phyloP scores from a whole-genome alignment of 2,329 filamentous ascomycete genomes.

The Pseudogymnoascus pannorum region DNA sequence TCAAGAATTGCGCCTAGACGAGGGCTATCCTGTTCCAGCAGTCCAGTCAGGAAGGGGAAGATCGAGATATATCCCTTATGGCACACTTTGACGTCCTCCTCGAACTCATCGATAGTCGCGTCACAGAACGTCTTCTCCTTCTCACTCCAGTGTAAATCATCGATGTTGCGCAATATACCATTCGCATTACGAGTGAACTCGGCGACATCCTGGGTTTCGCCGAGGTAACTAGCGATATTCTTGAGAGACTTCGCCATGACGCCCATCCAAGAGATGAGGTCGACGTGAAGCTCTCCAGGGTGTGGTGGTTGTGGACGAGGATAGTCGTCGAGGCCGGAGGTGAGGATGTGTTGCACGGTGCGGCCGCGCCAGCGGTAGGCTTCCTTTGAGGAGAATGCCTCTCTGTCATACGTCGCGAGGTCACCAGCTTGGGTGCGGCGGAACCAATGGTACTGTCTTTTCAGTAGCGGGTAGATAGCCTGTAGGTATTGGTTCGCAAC shows the following conservation, averaged over 20 bases:
- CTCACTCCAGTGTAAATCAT: constrained; percentile 88
- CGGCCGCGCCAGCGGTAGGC: constrained; percentile 93
- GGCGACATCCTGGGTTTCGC: constrained; percentile 65
- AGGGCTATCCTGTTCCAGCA: constrained; percentile 66
- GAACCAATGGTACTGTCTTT: constrained; percentile 92
- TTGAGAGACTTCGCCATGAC: constrained; percentile 84
- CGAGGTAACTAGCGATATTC: constrained; percentile 71
- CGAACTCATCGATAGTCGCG: constrained; percentile 88
- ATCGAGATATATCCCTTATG: constrained; percentile 95
- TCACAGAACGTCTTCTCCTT: constrained; percentile 82
- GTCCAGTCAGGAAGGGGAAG: constrained; percentile 82
- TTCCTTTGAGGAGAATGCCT: constrained; percentile 82
- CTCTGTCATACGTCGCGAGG: constrained; percentile 82
- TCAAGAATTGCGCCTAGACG: constrained; percentile 69
- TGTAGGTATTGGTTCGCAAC: constrained; percentile 64
- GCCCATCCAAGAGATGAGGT: constrained; percentile 95
- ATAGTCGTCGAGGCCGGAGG: constrained; percentile 93
- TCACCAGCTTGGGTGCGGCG: constrained; percentile 85
- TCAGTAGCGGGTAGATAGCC: constrained; percentile 76
- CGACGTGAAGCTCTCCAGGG: constrained; percentile 89
- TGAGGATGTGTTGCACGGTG: constrained; percentile 77
- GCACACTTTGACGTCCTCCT: constrained; percentile 83
- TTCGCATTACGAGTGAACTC: constrained; percentile 65
- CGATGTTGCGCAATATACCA: constrained; percentile 77
- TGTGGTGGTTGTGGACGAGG: constrained; percentile 89